Percentiles rank a stretch among this genome's conserved stretches.
Conservation (phyloP, 225 moss, liverwort and hornwort species). For the Pseudisothecium myosuroides region DNA sequence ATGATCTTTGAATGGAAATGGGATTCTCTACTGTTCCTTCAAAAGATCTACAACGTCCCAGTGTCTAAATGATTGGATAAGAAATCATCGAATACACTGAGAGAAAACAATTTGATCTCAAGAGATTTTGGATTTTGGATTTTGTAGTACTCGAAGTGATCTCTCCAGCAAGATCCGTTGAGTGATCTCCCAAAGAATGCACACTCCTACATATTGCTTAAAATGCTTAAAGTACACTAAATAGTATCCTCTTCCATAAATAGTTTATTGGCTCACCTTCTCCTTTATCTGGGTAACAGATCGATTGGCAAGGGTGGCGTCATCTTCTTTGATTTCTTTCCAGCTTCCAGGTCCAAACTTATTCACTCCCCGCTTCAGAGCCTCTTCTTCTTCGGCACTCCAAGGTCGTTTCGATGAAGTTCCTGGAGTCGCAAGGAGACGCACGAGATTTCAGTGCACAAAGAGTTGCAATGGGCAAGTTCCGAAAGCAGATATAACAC, state of each 20-base stretch:
- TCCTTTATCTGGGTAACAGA: slow-evolving; percentile 40
- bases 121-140: neutral
- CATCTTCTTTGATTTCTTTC: slow-evolving; percentile 48
- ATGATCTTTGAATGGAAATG: neutral
- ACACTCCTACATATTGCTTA: too few species aligned
- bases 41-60: neutral
- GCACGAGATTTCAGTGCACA: neutral
- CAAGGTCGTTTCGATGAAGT: slow-evolving; percentile 14
- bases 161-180: neutral
- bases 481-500: neutral
- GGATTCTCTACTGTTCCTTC: too few species aligned
- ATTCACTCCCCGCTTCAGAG: slow-evolving; percentile 31
- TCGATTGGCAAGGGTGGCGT: slow-evolving; percentile 11
- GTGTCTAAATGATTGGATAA: neutral
- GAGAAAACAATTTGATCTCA: neutral
- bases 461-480: neutral
- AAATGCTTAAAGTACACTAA: neutral
- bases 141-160: neutral
- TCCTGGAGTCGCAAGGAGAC: neutral
- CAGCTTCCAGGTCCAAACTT: slow-evolving; percentile 47
- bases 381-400: slow-evolving; percentile 45
- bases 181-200: neutral
- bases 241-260: too few species aligned
- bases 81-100: neutral
- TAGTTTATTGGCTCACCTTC: slow-evolving; percentile 5